Base-by-base conservation (phyloP, 169 alveolate genomes). In the Miamiensis avidus region DNA sequence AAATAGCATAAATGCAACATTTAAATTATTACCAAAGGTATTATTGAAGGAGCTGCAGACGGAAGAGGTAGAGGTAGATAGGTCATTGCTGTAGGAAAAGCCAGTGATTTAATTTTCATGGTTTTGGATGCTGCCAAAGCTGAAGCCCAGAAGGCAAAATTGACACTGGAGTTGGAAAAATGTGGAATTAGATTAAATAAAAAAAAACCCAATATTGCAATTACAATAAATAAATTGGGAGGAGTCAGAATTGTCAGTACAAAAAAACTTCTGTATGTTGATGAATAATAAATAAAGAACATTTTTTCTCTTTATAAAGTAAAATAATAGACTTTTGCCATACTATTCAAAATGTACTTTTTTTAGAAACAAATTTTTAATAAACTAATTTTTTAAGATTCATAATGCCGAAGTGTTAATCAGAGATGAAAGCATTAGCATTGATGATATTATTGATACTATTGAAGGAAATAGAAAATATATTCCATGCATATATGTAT, bases 11-110 rank as follows among this genome's bases (percentile, higher is more conserved):
- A 20, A 11, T 49, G 4, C 69, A 49, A 11, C 20, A 49, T 11
- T 49, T 49, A 11, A 11, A 11, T 11, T 49, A 11, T 49, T 49
- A 11, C 20, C 20, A 49, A 49, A 49, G 69, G 94, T 76, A 98
- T 98, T 81, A 98, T 98, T 75, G 98, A 97, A 85, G 99, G 99
- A 1, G 99, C 99, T 25, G 96, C 99, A 32, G 96, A 94, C 82
- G 99, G 99, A 76, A 95, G 97, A 88, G 99, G 99, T 73, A 89
- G 99, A 82, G 99, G 99, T 69, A 91, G 99, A 85, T 97, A 98
- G 95, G 99, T 98, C 34, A 98, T 98, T 78, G 98, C 98, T 28
- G 98, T 96, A 25, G 98, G 98, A 28, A 96, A 95, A 82, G 92
- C 97, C 65, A 90, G 97, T n/a, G 98, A 97, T 89, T 88, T 97